Conservation (phyloP, 1,284 basidiomycete genomes). For the Malassezia dermatis region DNA sequence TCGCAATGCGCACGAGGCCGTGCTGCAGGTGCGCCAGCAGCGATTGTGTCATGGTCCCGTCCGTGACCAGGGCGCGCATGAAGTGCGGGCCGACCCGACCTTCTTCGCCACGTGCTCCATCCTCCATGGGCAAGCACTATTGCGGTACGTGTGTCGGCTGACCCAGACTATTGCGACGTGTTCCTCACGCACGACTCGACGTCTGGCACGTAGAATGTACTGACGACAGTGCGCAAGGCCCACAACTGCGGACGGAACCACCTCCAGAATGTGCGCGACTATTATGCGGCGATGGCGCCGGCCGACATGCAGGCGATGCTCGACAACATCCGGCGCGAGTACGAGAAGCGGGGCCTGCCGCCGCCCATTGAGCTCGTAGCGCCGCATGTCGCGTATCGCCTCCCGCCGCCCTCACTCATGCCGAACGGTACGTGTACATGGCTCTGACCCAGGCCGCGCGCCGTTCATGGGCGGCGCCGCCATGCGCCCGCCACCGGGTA, state of each 20-base stretch:
- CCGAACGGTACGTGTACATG: conserved; percentile 1
- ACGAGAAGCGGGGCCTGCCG: conserved; percentile 54
- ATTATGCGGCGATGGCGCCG: conserved; percentile 92
- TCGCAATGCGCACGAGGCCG: conserved; percentile 38
- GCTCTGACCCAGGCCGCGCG: neutral
- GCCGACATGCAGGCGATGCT: conserved; percentile 93
- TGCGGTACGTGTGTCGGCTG: conserved; percentile 24
- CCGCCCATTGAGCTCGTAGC: conserved; percentile 27
- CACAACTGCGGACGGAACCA: conserved; percentile 96
- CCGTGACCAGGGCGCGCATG: neutral
- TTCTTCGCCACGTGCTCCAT: neutral
- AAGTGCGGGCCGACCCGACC: neutral
- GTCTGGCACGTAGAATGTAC: conserved; percentile 16
- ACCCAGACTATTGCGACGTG: conserved; percentile 42
- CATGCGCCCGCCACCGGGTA: conserved; percentile 3
- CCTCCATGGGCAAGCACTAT: conserved; percentile 40
- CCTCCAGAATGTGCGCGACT: conserved; percentile 87
- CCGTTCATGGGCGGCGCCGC: neutral
- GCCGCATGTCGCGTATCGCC: conserved; percentile 7
- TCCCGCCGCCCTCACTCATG: conserved; percentile 8
- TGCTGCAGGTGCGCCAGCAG: conserved; percentile 32
- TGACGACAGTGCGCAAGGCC: conserved; percentile 72
- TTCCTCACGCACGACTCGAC: conserved; percentile 45
- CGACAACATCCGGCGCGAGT: conserved; percentile 83
- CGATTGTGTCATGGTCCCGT: conserved; percentile 10